Percentiles rank a stretch among this genome's conserved stretches.
phyloP scores from a whole-genome alignment of 345 rosid species.

The Populus pruinosa region DNA sequence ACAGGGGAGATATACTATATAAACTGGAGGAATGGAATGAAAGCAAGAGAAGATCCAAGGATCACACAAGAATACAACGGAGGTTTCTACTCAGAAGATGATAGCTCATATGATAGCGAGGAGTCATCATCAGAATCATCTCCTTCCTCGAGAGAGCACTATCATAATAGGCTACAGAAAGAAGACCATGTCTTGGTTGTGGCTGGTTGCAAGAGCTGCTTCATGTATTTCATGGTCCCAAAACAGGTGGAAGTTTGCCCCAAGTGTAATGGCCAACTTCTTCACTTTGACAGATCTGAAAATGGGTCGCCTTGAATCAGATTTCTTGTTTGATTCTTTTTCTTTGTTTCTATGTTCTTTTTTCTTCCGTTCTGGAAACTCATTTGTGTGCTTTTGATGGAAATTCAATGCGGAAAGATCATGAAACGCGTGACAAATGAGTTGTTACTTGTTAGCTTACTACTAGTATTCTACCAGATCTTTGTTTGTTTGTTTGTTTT shows the following conservation, averaged over 20 bases:
- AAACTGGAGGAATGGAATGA: slow-evolving; percentile 73
- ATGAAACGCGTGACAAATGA: slow-evolving; percentile 28
- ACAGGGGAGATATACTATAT: slow-evolving; percentile 84
- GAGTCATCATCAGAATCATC: slow-evolving; percentile 72
- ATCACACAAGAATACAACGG: slow-evolving; percentile 34
- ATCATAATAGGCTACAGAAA: slow-evolving; percentile 19
- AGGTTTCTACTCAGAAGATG: slow-evolving; percentile 45
- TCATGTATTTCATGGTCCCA: slow-evolving; percentile 92
- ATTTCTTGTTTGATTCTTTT: background rate
- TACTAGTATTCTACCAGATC: background rate
- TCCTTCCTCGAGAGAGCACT: slow-evolving; percentile 39
- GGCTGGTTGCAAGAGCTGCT: slow-evolving; percentile 91
- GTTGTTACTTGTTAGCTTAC: background rate
- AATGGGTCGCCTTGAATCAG: slow-evolving; percentile 38
- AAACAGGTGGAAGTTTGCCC: slow-evolving; percentile 78
- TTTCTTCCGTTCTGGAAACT: slow-evolving; percentile 6
- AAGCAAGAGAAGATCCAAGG: slow-evolving; percentile 65
- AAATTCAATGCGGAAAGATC: slow-evolving; percentile 32
- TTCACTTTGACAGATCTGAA: slow-evolving; percentile 68
- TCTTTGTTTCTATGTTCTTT: background rate
- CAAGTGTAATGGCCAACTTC: slow-evolving; percentile 71
- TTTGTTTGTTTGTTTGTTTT: background rate
- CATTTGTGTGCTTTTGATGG: slow-evolving; percentile 22
- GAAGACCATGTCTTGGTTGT: slow-evolving; percentile 68
- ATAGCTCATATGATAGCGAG: slow-evolving; percentile 60